Conservation (phyloP, 176 grass and related monocot genomes). For the Musa schizocarpa region DNA sequence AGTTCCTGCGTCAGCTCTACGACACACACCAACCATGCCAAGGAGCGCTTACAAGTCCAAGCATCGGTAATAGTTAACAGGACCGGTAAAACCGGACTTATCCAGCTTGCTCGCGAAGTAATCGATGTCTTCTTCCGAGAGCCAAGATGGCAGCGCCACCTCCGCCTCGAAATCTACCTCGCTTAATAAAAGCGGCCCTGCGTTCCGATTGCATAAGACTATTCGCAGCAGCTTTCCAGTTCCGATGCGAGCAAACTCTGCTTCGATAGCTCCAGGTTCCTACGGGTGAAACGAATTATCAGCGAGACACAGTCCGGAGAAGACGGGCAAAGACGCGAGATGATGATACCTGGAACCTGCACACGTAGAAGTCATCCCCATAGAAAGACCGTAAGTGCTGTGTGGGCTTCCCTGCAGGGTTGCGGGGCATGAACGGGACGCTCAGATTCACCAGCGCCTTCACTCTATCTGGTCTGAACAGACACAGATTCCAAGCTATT, state of each 20-base stretch:
- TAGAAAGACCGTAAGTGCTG: slow-evolving; percentile 39
- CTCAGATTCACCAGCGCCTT: slow-evolving; percentile 65
- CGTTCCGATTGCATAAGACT: slow-evolving; percentile 18
- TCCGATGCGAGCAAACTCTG: slow-evolving; percentile 37
- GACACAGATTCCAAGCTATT: slow-evolving; percentile 70
- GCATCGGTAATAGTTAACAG: slow-evolving; percentile 27
- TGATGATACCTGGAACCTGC: slow-evolving; percentile 56
- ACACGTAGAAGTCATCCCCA: slow-evolving; percentile 72
- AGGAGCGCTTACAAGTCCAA: slow-evolving; percentile 18
- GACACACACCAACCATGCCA: too few relatives aligned
- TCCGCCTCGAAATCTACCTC: slow-evolving; percentile 25
- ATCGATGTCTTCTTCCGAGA: slow-evolving; percentile 53
- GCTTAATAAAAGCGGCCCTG: slow-evolving; percentile 26
- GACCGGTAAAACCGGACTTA: slow-evolving; percentile 28
- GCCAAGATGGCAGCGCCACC: slow-evolving; percentile 49
- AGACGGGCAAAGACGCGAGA: not conserved
- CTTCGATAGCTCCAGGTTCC: slow-evolving; percentile 46
- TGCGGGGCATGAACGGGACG: slow-evolving; percentile 41
- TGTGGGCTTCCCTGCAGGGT: slow-evolving; percentile 29
- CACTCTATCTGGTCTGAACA: slow-evolving; percentile 58
- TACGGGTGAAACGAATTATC: not conserved
- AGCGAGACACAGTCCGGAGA: not conserved
- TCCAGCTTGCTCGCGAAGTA: slow-evolving; percentile 47
- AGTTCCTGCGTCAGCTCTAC: too few relatives aligned
- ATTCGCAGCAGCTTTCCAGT: slow-evolving; percentile 43